Base-by-base conservation (phyloP, 1,284 basidiomycete species). In the Fomitiporia mediterranea region DNA sequence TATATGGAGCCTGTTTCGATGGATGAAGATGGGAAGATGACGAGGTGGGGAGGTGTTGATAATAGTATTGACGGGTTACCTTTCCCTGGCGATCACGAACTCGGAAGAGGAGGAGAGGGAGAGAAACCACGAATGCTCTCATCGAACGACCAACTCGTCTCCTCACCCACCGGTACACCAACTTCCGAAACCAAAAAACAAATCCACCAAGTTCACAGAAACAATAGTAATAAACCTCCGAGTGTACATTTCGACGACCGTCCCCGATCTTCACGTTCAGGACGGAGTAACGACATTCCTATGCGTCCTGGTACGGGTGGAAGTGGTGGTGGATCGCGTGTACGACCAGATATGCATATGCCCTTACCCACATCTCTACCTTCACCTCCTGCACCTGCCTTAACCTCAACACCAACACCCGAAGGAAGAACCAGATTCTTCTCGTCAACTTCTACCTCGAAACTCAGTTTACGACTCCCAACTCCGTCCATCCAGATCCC, bases 171-270 rank as follows among this genome's bases (percentile, higher is more conserved):
- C 15, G 53, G 35, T 2, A 55, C 53, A 2, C 52, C 39, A 9
- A 28, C 49, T 17, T 21, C 34, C 6, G 57, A 59, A 13, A 13
- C 54, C 9, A 46, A 53, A 11, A 32, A 51, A n/a, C n/a, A n/a
- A n/a, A n/a, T n/a, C n/a, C n/a, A n/a, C n/a, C n/a, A n/a, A n/a
- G n/a, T n/a, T n/a, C n/a, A n/a, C n/a, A n/a, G n/a, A n/a, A n/a
- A n/a, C n/a, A n/a, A n/a, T n/a, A n/a, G n/a, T n/a, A n/a, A n/a
- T n/a, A n/a, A n/a, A 27, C 9, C 53, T 1, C 30, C 46, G 11
- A 59, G 57, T 27, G 53, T 59, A 6, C 57, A 52, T 47, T 59
- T 59, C 40, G 17, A 38, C 38, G 53, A 59, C 13, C 48, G 19
- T 6, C 27, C 35, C 11, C 21, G 19, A 19, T 15, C 34, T n/a